Evolutionary conservation across 345 rosid species (phyloP), one percentile per base, ranked within the genome.

Genomic region (Corchorus olitorius): DNA sequence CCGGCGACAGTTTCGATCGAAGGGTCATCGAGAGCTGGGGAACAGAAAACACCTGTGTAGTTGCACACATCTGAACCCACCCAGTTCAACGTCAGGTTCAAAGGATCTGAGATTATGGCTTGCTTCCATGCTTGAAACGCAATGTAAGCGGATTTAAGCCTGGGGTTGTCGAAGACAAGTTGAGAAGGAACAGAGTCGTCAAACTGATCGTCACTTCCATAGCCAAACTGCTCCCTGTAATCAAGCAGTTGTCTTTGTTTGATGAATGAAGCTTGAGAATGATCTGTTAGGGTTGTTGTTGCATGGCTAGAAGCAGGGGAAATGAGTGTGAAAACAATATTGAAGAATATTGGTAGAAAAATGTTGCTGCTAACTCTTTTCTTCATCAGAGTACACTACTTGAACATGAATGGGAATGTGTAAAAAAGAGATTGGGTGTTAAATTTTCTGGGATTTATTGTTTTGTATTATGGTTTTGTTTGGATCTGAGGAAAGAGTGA

Each of bases 41-140:
- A 72, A 56, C 97, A 92, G 83, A 88, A 91, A 20, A 92, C 83
- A 45, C 97, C 97, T 10, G 85, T 85, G 86, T 94, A 91, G 88
- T 87, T 89, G 83, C 98, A 94, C 12, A 94, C 93, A 71, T 88
- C 46, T 53, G 91, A 77, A 75, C 97, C 97, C 8, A 73, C 81
- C 95, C 97, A 94, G 75, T 91, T 88, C 33, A 77, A 22, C 1
- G 92, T 89, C 65, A 86, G 50, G 58, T 86, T 87, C 73, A 81
- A 71, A n/a, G 92, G 91, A 73, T 91, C 92, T 4, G 97, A 94
- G 58, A 91, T 77, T 65, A 92, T 88, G 62, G 88, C 83, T 20
- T 75, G 87, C 49, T 89, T 94, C 98, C 98, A 94, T 17, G 94
- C 86, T 84, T 90, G 97, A 60, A 94, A 83, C 11, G 97, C 97